Evolutionary conservation across 305 asterid genomes (phyloP).

Genomic region (Ajuga reptans): DNA sequence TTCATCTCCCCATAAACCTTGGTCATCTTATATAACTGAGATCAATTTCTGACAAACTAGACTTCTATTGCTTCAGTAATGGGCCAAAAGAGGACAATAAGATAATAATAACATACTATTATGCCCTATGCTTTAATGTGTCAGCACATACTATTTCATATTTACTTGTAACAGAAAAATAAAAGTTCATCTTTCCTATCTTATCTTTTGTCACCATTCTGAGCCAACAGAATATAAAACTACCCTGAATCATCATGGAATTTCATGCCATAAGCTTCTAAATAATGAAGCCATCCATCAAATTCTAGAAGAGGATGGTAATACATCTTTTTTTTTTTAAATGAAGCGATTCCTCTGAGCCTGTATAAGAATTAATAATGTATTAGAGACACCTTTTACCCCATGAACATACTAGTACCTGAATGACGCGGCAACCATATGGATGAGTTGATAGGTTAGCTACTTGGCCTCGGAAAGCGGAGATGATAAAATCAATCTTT

Average conservation of each 20-base stretch:
- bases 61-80: background rate
- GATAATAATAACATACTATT: too few relatives aligned
- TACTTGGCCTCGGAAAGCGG: conserved; percentile 63
- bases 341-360: background rate
- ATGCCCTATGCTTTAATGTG: background rate
- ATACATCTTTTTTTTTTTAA: background rate
- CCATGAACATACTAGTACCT: conserved; percentile 37
- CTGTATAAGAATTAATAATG: conserved; percentile 6
- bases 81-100: too few relatives aligned
- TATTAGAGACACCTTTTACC: background rate
- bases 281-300: background rate
- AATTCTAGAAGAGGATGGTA: background rate
- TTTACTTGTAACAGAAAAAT: background rate
- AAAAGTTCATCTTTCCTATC: background rate
- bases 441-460: conserved; percentile 72
- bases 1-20: background rate
- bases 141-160: background rate
- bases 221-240: background rate
- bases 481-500: conserved; percentile 51
- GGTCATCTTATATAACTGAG: background rate
- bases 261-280: background rate
- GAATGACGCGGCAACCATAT: conserved; percentile 92
- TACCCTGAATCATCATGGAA: background rate
- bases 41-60: background rate
- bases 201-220: background rate